Base-by-base conservation (phyloP, 2,329 filamentous ascomycete species). In the Fusarium sp. region DNA sequence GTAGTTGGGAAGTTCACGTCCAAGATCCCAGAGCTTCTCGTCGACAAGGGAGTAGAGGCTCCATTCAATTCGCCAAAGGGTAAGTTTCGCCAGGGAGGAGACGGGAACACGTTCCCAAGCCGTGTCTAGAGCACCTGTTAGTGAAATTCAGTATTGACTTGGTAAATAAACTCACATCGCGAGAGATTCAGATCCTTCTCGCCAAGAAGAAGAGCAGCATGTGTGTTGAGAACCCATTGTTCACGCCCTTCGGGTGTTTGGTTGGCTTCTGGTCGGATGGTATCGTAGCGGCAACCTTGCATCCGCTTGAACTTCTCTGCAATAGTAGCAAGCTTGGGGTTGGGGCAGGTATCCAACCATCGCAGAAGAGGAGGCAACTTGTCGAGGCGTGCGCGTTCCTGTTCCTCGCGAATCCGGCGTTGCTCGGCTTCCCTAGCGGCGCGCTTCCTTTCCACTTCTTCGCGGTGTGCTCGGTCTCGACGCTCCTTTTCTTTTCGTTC, bases 181-280 rank as follows among this genome's bases (percentile, higher is more conserved):
- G 89, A 87, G 4, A 92, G 84, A 16, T 84, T 82, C 22, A 91
- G 81, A 73, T 92, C 91, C 76, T 91, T 92, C 76, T 92, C 90
- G 16, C 91, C 91, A 2, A 92, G 83, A 10, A 92, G 85, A 16
- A 92, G 81, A 10, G 91, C 90, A 58, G 88, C 90, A 65, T 92
- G 88, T 4, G 88, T 89, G 75, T 92, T 92, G 58, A 92, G 85
- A 64, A 92, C 81, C 90, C 91, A 92, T 73, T 90, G 89, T 74
- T 92, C 90, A 58, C 90, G 86, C n/a, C 89, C 90, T 55, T 86
- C 87, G 2, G 85, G 74, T 12, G 86, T 88, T 9, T 87, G 87
- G 7, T 86, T 88, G 16, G 86, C 83, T 33, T 85, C 84, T 5
- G 86, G 85, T 16, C 85, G 85, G 65, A 92, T 90, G 5, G 89